A percentile compares a stretch with the other conserved stretches of the same genome.
These are phyloP conservation scores for Lecanosticta acicola DNA, from an alignment of 2,329 filamentous ascomycete species.

Conservation along the genomic window DNA sequence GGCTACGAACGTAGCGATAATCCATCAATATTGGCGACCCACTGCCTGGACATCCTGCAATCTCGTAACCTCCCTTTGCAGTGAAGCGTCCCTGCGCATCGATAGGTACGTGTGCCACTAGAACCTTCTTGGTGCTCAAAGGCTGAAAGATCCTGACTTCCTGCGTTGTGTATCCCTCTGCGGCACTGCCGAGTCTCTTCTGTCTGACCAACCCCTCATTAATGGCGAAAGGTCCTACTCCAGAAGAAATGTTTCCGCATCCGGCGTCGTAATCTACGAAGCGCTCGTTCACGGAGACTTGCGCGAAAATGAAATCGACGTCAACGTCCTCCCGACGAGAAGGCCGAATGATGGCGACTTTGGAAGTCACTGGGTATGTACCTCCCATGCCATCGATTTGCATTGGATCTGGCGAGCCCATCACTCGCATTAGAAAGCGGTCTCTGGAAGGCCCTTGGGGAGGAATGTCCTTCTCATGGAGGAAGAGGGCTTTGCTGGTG, in stretches of 20 bases:
- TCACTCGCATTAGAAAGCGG: slow-evolving; percentile 14
- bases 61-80: slow-evolving; percentile 14
- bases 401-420: slow-evolving; percentile 17
- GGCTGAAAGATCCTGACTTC: slow-evolving; percentile 18
- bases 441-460: slow-evolving; percentile 13
- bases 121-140: slow-evolving; percentile 13
- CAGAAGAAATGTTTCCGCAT: slow-evolving; percentile 18
- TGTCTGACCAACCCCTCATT: slow-evolving; percentile 15
- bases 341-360: slow-evolving; percentile 16
- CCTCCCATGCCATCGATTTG: slow-evolving; percentile 20
- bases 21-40: slow-evolving; percentile 20
- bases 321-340: slow-evolving; percentile 15
- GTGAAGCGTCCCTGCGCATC: slow-evolving; percentile 9
- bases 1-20: slow-evolving; percentile 8
- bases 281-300: slow-evolving; percentile 13
- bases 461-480: slow-evolving; percentile 17
- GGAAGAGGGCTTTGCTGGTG: slow-evolving; percentile 19
- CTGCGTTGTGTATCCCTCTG: slow-evolving; percentile 12
- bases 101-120: slow-evolving; percentile 17
- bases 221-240: slow-evolving; percentile 18
- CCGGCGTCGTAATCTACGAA: slow-evolving; percentile 18
- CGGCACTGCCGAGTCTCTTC: slow-evolving; percentile 6
- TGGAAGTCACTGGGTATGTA: slow-evolving; percentile 16
- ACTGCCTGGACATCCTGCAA: slow-evolving; percentile 14
- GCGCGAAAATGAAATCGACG: slow-evolving; percentile 18